Base-by-base conservation (phyloP, 768 basidiomycete genomes). In the Pulveroboletus sp. region DNA sequence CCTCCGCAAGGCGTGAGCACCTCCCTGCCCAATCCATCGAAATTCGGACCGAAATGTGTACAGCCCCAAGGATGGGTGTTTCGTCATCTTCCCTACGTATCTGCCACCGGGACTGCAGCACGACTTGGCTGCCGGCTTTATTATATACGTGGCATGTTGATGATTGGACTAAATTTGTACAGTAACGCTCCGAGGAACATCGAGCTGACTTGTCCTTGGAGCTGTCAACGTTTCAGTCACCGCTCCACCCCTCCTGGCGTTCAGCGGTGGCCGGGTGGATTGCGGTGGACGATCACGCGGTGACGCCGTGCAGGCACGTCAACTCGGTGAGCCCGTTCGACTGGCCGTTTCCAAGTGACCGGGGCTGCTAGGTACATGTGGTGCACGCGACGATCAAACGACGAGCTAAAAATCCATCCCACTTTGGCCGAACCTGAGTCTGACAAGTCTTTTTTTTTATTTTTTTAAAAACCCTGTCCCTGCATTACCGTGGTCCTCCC, bases 291-390 rank as follows among this genome's bases (percentile, higher is more conserved):
- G 12, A 28, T 8, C 27, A 28, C 27, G 6, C 27, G 8, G 6
- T 8, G 27, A 28, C 1, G 6, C 15, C 21, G 39, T 31, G 27
- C 31, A 52, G 26, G 42, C 33, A 47, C 35, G 2, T 21, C 7
- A 8, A 27, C 11, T 17, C 14, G 21, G 21, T 21, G 21, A 2
- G 10, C n/a, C 15, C 12, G 10, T 12, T 26, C 21, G 8, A 21
- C n/a, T 26, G 45, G 33, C n/a, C 2, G 57, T 44, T 30, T 47
- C 43, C 48, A 60, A 50, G 54, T 46, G 33, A 53, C 55, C 53
- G 57, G 26, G 24, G 5, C 9, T 18, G 28, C 43, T 39, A 36
- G 44, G 36, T 31, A 36, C 37, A 27, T 39, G 21, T 21, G 21
- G 21, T 21, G 3, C 21, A 21, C 3, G 21, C 21, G 21, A 21